Base-by-base conservation (phyloP, 148 eudicot species). In the Rhododendron griersonianum region DNA sequence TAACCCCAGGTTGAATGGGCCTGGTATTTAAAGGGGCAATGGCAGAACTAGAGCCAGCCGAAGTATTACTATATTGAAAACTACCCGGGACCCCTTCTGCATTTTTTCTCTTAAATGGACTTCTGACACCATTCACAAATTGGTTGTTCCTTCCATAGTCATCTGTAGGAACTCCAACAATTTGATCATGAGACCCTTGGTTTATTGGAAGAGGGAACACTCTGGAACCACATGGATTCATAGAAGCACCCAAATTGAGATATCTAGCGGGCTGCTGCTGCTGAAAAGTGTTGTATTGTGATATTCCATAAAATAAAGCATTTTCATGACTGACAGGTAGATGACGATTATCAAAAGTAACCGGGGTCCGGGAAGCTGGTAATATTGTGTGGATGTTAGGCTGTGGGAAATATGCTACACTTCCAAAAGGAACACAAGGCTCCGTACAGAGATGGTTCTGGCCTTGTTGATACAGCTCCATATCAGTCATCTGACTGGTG, bases 11-110 rank as follows among this genome's bases (percentile, higher is more conserved):
- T 63, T 93, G 93, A 86, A 86, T 78, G 55, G 90, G 92, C 57
- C 86, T 83, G 51, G 85, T 81, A 89, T 65, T 74, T 89, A 88
- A 65, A 7, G 92, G 90, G 45, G 91, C 86, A 87, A 88, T 86
- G 53, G 95, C 89, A 87, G 93, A 92, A 88, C 97, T 93, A 65
- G 98, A 91, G 75, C 95, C 95, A 14, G 92, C 93, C 35, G 90
- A 85, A 67, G 88, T 82, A 87, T 91, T 89, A 69, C 85, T 86
- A 82, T 91, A 91, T 41, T 89, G 93, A 86, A 69, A 77, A 87
- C 86, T 91, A 78, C 88, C 88, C 1, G 89, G 88, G 81, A 89
- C 74, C 33, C 92, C 90, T 86, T 94, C 99, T 33, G 93, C 89
- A 76, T 84, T 91, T 87, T 96, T 96, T 88, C 95, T 88, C 92